phyloP scores from a whole-genome alignment of 768 basidiomycete species.

The Saitozyma podzolica region DNA sequence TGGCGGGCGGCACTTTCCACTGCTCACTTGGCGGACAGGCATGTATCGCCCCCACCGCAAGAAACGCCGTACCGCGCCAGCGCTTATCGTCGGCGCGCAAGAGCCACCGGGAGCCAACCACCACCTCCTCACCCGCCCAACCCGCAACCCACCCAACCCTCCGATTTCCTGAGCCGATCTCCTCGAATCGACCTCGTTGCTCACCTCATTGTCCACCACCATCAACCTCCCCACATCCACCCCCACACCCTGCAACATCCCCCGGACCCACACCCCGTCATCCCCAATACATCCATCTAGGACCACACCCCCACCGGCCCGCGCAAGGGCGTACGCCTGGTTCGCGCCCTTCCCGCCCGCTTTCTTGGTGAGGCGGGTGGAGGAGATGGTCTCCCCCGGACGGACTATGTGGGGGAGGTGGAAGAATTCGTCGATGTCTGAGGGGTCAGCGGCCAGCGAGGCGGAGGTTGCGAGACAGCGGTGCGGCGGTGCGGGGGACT shows the following conservation, averaged over 20 bases:
- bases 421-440: slow-evolving; percentile 53
- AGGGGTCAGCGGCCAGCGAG: neutral
- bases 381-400: slow-evolving; percentile 55
- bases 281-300: slow-evolving; percentile 51
- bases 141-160: neutral
- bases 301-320: slow-evolving; percentile 44
- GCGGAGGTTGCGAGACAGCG: neutral
- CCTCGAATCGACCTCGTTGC: slow-evolving; percentile 2
- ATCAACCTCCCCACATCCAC: slow-evolving; percentile 40
- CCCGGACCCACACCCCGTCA: slow-evolving; percentile 47
- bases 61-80: too few relatives aligned
- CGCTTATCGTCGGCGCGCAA: too few relatives aligned
- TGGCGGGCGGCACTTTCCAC: too few relatives aligned
- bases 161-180: neutral
- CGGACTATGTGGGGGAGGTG: slow-evolving; percentile 44
- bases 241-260: slow-evolving; percentile 39
- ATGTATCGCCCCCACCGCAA: too few relatives aligned
- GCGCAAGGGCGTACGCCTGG: slow-evolving; percentile 53
- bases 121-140: too few relatives aligned
- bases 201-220: slow-evolving; percentile 37
- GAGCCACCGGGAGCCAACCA: too few relatives aligned
- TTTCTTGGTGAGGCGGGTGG: slow-evolving; percentile 43
- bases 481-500: slow-evolving; percentile 8
- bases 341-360: slow-evolving; percentile 57
- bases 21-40: too few relatives aligned